Percentiles rank a stretch among this genome's conserved stretches.
Conservation (phyloP, 257 asterid genomes). For the Henckelia pumila region DNA sequence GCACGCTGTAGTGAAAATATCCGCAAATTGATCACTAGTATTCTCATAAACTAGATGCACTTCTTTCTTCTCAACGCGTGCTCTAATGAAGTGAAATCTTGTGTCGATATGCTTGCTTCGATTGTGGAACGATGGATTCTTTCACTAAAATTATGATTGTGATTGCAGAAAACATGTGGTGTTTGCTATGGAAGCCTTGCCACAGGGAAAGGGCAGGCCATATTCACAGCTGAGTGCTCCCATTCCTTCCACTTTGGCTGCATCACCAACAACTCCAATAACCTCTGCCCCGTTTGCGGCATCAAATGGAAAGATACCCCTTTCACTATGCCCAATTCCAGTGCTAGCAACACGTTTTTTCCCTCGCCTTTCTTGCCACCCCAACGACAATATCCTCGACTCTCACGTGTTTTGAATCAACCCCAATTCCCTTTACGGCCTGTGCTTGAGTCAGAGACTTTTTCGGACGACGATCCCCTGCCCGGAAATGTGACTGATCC, state of each 20-base stretch:
- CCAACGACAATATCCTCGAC: not conserved
- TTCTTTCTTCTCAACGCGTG: not conserved
- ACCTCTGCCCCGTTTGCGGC: constrained; percentile 26
- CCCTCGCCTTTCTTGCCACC: too few species aligned
- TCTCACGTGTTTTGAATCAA: constrained; percentile 2
- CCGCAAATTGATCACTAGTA: too few species aligned
- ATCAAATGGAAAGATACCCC: constrained; percentile 26
- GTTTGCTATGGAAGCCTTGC: constrained; percentile 23
- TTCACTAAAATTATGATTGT: not conserved
- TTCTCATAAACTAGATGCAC: too few species aligned
- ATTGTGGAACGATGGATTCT: not conserved
- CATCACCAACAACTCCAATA: constrained; percentile 20
- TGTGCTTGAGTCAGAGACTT: constrained; percentile 9
- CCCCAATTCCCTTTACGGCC: constrained; percentile 1
- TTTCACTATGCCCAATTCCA: constrained; percentile 12
- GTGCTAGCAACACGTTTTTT: too few species aligned
- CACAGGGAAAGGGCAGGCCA: constrained; percentile 20
- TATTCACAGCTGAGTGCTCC: constrained; percentile 19
- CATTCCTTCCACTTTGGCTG: constrained; percentile 23
- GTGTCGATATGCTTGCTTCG: not conserved
- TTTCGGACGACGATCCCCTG: constrained; percentile 28
- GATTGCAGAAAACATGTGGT: constrained; percentile 18
- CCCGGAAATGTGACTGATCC: not conserved
- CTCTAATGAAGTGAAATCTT: not conserved
- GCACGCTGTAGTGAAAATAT: too few species aligned